phyloP scores from a whole-genome alignment of 2,329 filamentous ascomycete species.

The Chaetomium sp. region DNA sequence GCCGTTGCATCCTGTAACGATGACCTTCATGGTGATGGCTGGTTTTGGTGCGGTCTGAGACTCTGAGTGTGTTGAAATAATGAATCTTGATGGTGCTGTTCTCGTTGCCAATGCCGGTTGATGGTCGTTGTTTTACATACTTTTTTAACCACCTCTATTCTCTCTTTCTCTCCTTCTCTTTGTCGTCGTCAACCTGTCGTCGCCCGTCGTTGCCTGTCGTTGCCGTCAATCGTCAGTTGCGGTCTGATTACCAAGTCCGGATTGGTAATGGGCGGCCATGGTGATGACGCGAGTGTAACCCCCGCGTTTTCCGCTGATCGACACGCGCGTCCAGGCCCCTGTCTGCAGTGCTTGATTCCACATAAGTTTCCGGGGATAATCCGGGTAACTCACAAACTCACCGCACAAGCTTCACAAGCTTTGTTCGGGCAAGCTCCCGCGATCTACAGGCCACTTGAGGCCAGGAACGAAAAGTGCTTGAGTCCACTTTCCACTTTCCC shows the following conservation, averaged over 20 bases:
- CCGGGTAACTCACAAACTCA: neutral
- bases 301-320: conserved; percentile 10
- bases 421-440: neutral
- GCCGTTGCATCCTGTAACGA: conserved; percentile 62
- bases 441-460: neutral
- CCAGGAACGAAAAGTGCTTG: neutral
- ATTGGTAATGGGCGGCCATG: neutral
- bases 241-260: neutral
- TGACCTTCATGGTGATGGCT: conserved; percentile 55
- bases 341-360: neutral
- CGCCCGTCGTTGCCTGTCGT: neutral
- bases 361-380: neutral
- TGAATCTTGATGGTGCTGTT: neutral
- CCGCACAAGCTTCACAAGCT: too few relatives aligned
- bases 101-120: neutral
- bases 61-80: too few relatives aligned
- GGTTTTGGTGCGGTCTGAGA: too few relatives aligned
- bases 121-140: neutral
- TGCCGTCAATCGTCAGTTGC: too few relatives aligned
- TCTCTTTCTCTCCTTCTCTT: neutral
- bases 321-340: neutral
- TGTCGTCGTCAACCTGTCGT: neutral
- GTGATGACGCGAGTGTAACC: neutral
- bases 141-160: too few relatives aligned
- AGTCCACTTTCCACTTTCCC: neutral